Base-by-base conservation (phyloP, 1,139 yeast genomes). In the Diutina rugosa region DNA sequence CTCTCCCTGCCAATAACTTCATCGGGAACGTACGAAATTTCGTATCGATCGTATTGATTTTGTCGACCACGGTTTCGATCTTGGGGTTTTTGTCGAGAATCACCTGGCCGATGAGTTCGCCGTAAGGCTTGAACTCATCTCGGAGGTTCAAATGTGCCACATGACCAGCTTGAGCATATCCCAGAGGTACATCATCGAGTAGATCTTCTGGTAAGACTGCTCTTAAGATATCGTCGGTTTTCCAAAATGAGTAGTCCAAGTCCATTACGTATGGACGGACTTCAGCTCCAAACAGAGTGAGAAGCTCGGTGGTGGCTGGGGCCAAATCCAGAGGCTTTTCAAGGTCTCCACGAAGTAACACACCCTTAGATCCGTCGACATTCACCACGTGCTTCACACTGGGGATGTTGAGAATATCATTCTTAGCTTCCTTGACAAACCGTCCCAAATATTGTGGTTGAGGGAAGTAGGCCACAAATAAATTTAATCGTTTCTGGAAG, bases 141-240 rank as follows among this genome's bases (percentile, higher is more conserved):
- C 93, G 77, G 55, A 95, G 71, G 64, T 95, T 95, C 64, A 95
- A 70, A 69, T 95, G 99, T 0, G 99, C 99, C 57, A 95, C 81
- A 70, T 95, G 99, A 0, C 99, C 99, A 0, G 96, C 96, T 56
- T 85, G 84, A 1, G 99, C 89, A 68, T 88, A 95, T 0, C 98
- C 96, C 0, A 93, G 78, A 0, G 99, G 99, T 6, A 87, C 76
- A 58, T 90, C 96, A 52, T 80, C 84, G 18, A 81, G 71, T 28
- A 84, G 71, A 21, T 83, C 74, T 57, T 82, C 87, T 0, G 99
- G 99, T 55, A 93, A 69, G 2, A 90, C 81, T 0, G 96, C 81
- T 54, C 78, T 72, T 54, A 93, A 73, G 18, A 93, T 86, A 62
- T 93, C 97, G 58, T 93, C 98, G 0, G 91, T 77, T 62, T 82